phyloP scores from a whole-genome alignment of 1,284 basidiomycete genomes.

The Malassezia dermatis region DNA sequence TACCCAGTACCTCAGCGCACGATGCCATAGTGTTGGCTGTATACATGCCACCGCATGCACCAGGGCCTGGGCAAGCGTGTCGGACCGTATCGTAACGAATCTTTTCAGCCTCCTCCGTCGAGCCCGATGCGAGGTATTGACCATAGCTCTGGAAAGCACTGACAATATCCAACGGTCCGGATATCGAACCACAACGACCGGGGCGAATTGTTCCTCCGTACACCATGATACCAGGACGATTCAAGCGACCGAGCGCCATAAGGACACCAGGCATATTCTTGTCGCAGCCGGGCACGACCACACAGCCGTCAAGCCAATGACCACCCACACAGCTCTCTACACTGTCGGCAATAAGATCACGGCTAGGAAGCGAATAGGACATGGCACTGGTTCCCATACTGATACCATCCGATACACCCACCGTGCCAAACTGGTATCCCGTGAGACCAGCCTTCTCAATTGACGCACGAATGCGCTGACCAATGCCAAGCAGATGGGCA shows the following conservation, averaged over 20 bases:
- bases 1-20: constrained; percentile 43
- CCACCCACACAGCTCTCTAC: constrained; percentile 44
- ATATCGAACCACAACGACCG: constrained; percentile 28
- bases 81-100: constrained; percentile 42
- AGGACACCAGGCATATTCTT: constrained; percentile 49
- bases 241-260: constrained; percentile 45
- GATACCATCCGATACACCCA: constrained; percentile 47
- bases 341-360: constrained; percentile 45
- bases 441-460: constrained; percentile 41
- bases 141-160: constrained; percentile 47
- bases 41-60: constrained; percentile 48
- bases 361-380: constrained; percentile 43
- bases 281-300: constrained; percentile 46
- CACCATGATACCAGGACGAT: constrained; percentile 46
- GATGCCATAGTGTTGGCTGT: constrained; percentile 48
- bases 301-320: constrained; percentile 46
- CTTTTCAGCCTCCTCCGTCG: constrained; percentile 39
- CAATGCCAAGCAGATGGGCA: constrained; percentile 41
- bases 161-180: constrained; percentile 41
- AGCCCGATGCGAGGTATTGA: constrained; percentile 41
- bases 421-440: constrained; percentile 44
- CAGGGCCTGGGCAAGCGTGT: constrained; percentile 42
- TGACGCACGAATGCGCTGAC: constrained; percentile 37
- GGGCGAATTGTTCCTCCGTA: constrained; percentile 47
- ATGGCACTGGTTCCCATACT: constrained; percentile 47